Evolutionary conservation across 2,329 filamentous ascomycete species (phyloP), one percentile per base, ranked within the genome.

Genomic region (Sporothrix inflata): DNA sequence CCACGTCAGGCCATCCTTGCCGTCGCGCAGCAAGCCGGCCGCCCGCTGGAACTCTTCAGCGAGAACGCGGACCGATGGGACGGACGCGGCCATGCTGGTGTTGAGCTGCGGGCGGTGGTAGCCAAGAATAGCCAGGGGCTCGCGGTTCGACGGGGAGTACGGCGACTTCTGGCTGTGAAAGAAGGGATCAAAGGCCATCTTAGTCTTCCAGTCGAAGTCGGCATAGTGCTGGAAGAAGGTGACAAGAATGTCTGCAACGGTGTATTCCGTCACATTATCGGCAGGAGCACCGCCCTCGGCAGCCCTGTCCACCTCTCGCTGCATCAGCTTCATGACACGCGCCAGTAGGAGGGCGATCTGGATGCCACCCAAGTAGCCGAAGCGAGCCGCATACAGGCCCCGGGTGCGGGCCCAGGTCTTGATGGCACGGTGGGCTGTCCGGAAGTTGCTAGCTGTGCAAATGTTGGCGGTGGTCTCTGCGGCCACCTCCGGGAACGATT

Each of bases 141-240:
- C 90, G 68, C 87, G 83, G 11, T 83, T 77, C 9, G 84, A 86
- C 38, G 89, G 84, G 66, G 85, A 81, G 75, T 91, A 90, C 49
- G 79, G 81, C 12, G 85, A 75, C n/a, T 77, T 77, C 51, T 79
- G 53, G 40, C 51, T 82, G 77, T 88, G 86, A 77, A 90, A 90
- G 74, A 87, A 87, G 0, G 88, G 87, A 76, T 92, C 89, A 74
- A 86, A 88, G 0, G 87, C 85, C 47, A 86, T 80, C 0, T 86
- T 79, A 8, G 79, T 81, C 27, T 82, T 78, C 89, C 89, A 92
- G 77, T 90, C 82, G 73, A 91, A 90, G 1, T 77, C 75, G 1
- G 88, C 84, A 76, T 92, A 92, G 77, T 92, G 84, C 19, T 81
- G 76, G 78, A 92, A 92, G 78, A 92, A 92, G 0, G 87, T 86